Conservation (phyloP, 2,329 filamentous ascomycete species). For the Paraphoma sp. region DNA sequence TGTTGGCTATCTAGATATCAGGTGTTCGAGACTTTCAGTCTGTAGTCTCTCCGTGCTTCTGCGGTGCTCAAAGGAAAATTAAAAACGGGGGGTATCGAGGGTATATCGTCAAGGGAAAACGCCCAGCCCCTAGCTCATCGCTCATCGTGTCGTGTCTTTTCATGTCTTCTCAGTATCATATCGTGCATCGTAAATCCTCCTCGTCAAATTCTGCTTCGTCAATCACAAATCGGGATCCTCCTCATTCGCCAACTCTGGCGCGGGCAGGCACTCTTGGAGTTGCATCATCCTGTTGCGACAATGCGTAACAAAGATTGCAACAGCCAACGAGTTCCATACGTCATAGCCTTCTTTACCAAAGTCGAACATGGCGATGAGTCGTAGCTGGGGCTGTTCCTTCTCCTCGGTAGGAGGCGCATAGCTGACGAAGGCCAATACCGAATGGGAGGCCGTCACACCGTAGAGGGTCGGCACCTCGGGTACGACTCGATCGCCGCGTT, state of each 20-base stretch:
- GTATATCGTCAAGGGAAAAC: conserved; percentile 24
- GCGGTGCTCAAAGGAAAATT: not conserved
- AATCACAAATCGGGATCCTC: conserved; percentile 42
- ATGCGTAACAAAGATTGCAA: conserved; percentile 63
- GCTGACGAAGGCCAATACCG: conserved; percentile 60
- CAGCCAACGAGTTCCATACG: conserved; percentile 66
- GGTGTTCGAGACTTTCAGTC: not conserved
- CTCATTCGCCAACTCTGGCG: conserved; percentile 11
- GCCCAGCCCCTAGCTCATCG: conserved; percentile 5
- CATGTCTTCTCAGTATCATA: not conserved
- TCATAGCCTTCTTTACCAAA: conserved; percentile 61
- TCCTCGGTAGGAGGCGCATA: conserved; percentile 49
- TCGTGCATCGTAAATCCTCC: not conserved
- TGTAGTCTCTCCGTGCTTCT: not conserved
- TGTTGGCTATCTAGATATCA: not conserved
- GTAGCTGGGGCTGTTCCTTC: conserved; percentile 31
- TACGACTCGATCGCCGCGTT: conserved; percentile 5
- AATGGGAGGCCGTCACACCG: conserved; percentile 61
- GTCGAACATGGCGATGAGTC: conserved; percentile 61
- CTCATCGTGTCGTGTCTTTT: not conserved
- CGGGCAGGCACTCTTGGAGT: conserved; percentile 48
- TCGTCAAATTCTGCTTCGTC: not conserved
- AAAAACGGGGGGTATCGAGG: conserved; percentile 14
- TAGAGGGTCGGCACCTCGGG: conserved; percentile 57
- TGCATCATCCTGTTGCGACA: conserved; percentile 58